Percentiles rank a stretch among this genome's conserved stretches.
These are phyloP conservation scores for Fusarium incarnatum DNA, from an alignment of 2,329 filamentous ascomycete species.

Conservation along the genomic window DNA sequence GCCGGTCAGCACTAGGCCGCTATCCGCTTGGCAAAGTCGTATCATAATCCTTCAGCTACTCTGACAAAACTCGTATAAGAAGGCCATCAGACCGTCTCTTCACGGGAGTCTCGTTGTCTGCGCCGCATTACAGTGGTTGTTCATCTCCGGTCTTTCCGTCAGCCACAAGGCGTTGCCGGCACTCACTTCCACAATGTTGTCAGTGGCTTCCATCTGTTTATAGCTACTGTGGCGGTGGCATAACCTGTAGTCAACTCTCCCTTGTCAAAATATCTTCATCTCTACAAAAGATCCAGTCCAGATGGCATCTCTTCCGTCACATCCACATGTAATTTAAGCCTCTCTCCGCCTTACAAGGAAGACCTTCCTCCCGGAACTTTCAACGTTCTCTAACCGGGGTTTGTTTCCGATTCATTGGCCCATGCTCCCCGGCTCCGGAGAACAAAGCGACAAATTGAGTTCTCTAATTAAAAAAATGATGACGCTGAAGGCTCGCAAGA, in stretches of 20 bases:
- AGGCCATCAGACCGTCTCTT: neutral
- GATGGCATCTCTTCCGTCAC: constrained; percentile 10
- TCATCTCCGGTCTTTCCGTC: constrained; percentile 13
- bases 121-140: neutral
- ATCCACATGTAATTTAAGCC: constrained; percentile 21
- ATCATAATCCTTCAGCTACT: neutral
- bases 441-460: neutral
- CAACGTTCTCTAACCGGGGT: neutral
- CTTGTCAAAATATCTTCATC: neutral
- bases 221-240: neutral
- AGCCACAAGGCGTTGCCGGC: constrained; percentile 6
- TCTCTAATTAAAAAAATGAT: neutral
- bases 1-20: constrained; percentile 25
- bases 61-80: neutral
- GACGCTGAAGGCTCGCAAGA: constrained; percentile 3
- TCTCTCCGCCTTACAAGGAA: constrained; percentile 19
- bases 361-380: neutral
- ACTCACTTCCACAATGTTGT: neutral
- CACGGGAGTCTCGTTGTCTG: neutral
- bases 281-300: constrained; percentile 11
- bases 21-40: constrained; percentile 11
- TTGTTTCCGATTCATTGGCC: constrained; percentile 31
- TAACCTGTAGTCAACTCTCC: neutral
- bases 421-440: neutral
- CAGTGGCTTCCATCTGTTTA: neutral